Evolutionary conservation across 2,329 filamentous ascomycete species (phyloP), one percentile per base, ranked within the genome.

Genomic region (Ascochyta rabiei): DNA sequence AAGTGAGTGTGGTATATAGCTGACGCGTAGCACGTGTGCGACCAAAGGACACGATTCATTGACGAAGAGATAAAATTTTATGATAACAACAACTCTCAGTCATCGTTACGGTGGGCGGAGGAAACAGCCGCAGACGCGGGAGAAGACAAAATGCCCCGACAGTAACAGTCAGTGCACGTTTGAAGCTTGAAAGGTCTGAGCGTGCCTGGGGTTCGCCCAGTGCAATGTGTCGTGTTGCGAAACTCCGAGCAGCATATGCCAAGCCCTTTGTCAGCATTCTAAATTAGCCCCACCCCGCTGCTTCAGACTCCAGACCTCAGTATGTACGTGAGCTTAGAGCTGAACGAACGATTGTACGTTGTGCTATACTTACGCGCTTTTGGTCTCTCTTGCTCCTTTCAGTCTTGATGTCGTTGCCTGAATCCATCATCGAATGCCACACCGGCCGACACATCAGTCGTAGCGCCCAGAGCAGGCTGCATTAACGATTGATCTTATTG

Each of bases 101-200:
- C 46, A 37, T 34, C 9, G 21, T 50, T 37, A 31, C 37, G 37
- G 34, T 34, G 41, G 1, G 19, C 31, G 37, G 39, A 12, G 41
- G 30, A 23, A n/a, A 12, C 6, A 34, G 15, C 8, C 16, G 6
- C 6, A 10, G 37, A 37, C 4, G 30, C 10, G 24, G 49, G 24
- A n/a, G 42, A 37, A 7, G 37, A 50, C 47, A 45, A 49, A 42
- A 28, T 40, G 12, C 2, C 31, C 41, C 41, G 16, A 45, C 26
- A 9, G 9, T 16, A 23, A 40, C 26, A 21, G 51, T 43, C 45
- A 48, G 47, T 54, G 52, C 52, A 19, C 35, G 41, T 30, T 30
- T 49, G 52, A 55, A 49, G 40, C 40, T 24, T 18, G 40, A 34
- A 12, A 48, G 41, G 45, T 35, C 45, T 46, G 21, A 54, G 46